Percentiles rank a stretch among this genome's conserved stretches.
phyloP scores from a whole-genome alignment of 2,329 filamentous ascomycete genomes.

The Paradendryphiella salina region DNA sequence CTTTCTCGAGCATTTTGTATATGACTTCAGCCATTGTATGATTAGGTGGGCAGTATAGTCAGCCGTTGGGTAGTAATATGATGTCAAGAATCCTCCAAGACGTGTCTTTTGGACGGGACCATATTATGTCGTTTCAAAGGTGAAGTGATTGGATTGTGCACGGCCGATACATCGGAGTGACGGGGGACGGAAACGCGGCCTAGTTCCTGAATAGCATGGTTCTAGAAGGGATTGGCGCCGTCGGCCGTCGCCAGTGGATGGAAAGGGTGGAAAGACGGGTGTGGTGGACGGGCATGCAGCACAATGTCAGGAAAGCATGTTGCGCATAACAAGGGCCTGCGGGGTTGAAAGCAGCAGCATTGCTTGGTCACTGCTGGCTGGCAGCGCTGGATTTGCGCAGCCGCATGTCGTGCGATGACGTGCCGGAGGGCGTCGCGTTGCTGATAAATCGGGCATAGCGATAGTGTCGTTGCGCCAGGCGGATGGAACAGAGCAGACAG shows the following conservation, averaged over 20 bases:
- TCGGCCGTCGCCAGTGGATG: constrained; percentile 1
- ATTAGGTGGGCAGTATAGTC: constrained; percentile 14
- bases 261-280: constrained; percentile 2
- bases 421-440: constrained; percentile 17
- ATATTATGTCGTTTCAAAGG: background rate
- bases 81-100: background rate
- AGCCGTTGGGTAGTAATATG: constrained; percentile 8
- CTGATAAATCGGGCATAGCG: constrained; percentile 34
- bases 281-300: background rate
- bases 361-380: background rate
- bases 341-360: background rate
- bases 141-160: constrained; percentile 2
- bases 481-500: too few species aligned
- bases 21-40: constrained; percentile 13
- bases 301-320: background rate
- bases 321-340: background rate
- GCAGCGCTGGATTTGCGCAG: background rate
- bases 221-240: constrained; percentile 9
- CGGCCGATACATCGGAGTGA: constrained; percentile 3
- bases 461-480: constrained; percentile 3
- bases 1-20: constrained; percentile 4
- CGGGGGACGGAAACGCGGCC: background rate
- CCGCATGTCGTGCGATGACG: constrained; percentile 20
- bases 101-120: background rate
- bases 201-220: background rate